These are phyloP conservation scores for Diutina pseudorugosa DNA, from an alignment of 1,139 yeast genomes.

Conservation along the genomic window DNA sequence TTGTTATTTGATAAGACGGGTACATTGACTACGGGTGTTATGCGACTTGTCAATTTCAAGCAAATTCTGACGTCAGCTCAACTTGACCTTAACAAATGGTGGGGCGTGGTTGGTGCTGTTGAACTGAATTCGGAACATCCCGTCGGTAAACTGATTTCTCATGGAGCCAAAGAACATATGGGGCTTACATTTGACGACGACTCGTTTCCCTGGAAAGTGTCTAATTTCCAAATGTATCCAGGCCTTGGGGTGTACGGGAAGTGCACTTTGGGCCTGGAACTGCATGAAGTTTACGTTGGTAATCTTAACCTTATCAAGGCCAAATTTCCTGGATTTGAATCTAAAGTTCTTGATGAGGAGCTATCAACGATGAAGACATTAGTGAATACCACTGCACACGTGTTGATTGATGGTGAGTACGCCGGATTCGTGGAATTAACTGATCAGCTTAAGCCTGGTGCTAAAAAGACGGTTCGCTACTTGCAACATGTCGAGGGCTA, in stretches of 20 bases:
- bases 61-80: constrained; percentile 2
- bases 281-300: constrained; percentile 40
- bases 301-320: constrained; percentile 34
- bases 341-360: constrained; percentile 1
- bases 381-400: constrained; percentile 25
- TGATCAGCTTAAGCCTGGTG: constrained; percentile 62
- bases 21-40: constrained; percentile 77
- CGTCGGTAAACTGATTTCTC: constrained; percentile 57
- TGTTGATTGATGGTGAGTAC: constrained; percentile 41
- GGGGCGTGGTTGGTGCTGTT: constrained; percentile 50
- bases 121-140: constrained; percentile 84
- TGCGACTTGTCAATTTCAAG: constrained; percentile 37
- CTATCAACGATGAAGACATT: constrained; percentile 10
- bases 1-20: constrained; percentile 94
- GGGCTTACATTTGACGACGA: constrained; percentile 23
- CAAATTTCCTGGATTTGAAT: constrained; percentile 1
- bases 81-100: constrained; percentile 18
- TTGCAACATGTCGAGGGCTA: constrained; percentile 39
- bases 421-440: constrained; percentile 55
- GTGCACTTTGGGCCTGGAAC: constrained; percentile 9
- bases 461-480: constrained; percentile 46
- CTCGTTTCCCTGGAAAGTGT: constrained; percentile 16
- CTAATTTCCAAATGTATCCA: constrained; percentile 38
- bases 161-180: constrained; percentile 16
- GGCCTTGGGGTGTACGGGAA: constrained; percentile 59